Evolutionary conservation across 2,329 filamentous ascomycete genomes (phyloP).

Genomic region (Cercospora sp.): DNA sequence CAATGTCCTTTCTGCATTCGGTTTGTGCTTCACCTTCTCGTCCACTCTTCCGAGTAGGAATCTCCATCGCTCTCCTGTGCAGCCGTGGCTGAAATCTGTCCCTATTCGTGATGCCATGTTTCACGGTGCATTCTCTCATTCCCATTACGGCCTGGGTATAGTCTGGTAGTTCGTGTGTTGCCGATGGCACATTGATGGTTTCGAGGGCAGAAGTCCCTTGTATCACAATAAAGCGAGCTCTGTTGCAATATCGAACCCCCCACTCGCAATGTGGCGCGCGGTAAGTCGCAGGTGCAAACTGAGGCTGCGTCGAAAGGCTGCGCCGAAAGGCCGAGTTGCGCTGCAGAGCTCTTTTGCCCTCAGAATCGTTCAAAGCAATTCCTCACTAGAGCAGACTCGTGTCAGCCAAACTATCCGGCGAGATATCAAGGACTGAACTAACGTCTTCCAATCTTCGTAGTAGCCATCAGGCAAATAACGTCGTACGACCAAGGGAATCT

Average conservation of each 20-base stretch:
- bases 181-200: background rate
- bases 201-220: background rate
- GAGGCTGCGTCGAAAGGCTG: background rate
- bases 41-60: background rate
- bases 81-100: background rate
- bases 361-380: background rate
- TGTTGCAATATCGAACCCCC: background rate
- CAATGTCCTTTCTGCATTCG: background rate
- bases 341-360: background rate
- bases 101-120: background rate
- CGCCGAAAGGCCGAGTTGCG: background rate
- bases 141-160: background rate
- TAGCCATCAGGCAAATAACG: constrained; percentile 95
- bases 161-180: background rate
- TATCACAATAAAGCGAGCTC: background rate
- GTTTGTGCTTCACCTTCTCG: background rate
- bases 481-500: constrained; percentile 93
- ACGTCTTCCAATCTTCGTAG: constrained; percentile 99
- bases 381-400: background rate
- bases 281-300: background rate
- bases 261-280: background rate
- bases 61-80: background rate
- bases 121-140: background rate
- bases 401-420: background rate
- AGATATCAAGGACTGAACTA: constrained; percentile 43